phyloP scores from a whole-genome alignment of 441 rosid species.

The Syzygium syzygioides region DNA sequence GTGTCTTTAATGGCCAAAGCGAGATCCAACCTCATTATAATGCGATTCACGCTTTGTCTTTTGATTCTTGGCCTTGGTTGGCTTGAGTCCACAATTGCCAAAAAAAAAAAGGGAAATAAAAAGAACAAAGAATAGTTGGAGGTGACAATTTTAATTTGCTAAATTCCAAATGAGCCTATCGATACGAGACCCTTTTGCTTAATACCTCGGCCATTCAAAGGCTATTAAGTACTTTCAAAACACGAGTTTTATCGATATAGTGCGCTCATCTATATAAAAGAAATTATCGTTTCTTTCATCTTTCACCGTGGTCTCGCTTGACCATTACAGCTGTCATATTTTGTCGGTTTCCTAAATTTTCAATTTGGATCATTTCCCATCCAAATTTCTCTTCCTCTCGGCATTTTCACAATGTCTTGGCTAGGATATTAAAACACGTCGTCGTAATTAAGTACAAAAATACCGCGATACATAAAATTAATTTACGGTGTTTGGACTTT shows the following conservation, averaged over 20 bases:
- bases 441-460: too few species aligned
- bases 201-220: accelerated
- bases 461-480: neutral
- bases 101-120: neutral
- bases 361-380: neutral
- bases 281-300: neutral
- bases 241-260: neutral
- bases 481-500: neutral
- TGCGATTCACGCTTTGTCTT: neutral
- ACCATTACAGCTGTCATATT: neutral
- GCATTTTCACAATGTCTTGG: neutral
- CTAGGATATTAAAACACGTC: neutral
- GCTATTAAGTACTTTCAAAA: neutral
- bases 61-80: neutral
- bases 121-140: accelerated
- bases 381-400: neutral
- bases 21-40: too few species aligned
- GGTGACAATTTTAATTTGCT: neutral
- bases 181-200: accelerated
- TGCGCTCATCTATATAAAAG: too few species aligned
- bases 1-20: neutral
- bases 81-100: neutral
- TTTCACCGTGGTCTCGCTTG: too few species aligned
- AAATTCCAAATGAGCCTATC: accelerated
- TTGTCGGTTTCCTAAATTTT: accelerated